These are phyloP conservation scores for Emergomyces orientalis DNA, from an alignment of 2,329 filamentous ascomycete genomes.

Conservation along the genomic window DNA sequence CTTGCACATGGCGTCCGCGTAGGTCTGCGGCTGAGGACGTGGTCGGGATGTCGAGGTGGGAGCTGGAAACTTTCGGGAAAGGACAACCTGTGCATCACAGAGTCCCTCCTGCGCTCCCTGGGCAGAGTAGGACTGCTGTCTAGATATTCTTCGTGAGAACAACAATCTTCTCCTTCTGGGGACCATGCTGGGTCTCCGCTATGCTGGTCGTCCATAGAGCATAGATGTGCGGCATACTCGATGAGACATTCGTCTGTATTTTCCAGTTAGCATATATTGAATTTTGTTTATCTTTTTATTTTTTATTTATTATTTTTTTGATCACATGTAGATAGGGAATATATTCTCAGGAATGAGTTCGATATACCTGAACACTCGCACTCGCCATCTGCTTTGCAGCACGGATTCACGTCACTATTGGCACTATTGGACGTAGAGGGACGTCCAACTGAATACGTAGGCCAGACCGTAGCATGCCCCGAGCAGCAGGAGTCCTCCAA, in stretches of 20 bases:
- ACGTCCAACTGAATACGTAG: not conserved
- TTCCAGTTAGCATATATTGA: not conserved
- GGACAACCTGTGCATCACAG: not conserved
- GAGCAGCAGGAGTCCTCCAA: conserved; percentile 4
- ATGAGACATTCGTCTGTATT: not conserved
- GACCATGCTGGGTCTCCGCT: not conserved
- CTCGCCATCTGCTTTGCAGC: not conserved
- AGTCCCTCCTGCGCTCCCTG: not conserved
- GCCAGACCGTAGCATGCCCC: not conserved
- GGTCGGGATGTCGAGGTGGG: not conserved
- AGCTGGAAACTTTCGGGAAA: not conserved
- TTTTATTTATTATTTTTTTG: not conserved
- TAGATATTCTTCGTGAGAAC: not conserved
- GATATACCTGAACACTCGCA: conserved; percentile 2
- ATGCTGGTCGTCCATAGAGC: conserved; percentile 2
- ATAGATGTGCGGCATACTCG: conserved; percentile 1
- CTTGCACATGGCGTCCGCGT: not conserved
- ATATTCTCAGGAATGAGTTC: not conserved
- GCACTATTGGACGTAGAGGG: not conserved
- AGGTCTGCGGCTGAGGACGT: not conserved
- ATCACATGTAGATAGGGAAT: not conserved
- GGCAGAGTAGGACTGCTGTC: not conserved
- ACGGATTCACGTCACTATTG: not conserved
- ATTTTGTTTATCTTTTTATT: not conserved
- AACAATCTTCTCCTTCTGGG: not conserved